Base-by-base conservation (phyloP, 192 early-diverging fungal species). In the Lunasporangiospora selenospora region DNA sequence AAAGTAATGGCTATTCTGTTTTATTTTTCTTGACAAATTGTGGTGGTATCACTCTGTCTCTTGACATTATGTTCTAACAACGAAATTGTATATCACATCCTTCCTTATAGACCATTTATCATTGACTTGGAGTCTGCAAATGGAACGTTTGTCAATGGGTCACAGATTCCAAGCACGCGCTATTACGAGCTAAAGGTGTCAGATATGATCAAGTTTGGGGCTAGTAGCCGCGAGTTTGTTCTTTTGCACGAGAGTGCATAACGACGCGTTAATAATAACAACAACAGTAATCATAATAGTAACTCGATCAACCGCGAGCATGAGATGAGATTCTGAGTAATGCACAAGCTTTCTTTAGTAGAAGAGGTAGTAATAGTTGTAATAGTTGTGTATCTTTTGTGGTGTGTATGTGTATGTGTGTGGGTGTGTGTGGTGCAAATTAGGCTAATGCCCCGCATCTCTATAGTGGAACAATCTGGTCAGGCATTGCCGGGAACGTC, bases 61-160 rank as follows among this genome's bases (percentile, higher is more conserved):
- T 13, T 36, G 27, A 19, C 33, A 38, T 31, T 18, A 38, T 31
- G 19, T n/a, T 1, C 24, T 21, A 27, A 37, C 19, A 30, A 40
- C 30, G 63, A 30, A 26, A 10, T 27, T 53, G 26, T n/a, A n/a
- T 42, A 19, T 30, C 27, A 58, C 12, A 15, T 33, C 0, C 23
- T 23, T 11, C 15, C 8, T 6, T 26, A 42, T 23, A 95, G 89
- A 51, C 94, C 94, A 18, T 99, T 95, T 57, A 77, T 99, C 27
- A 96, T 99, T 32, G 97, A 99, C 60, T 80, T 99, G 33, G 89
- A 90, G 38, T 93, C 95, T 30, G 87, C 93, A 11, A 99, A 99
- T 63, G 94, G 94, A 24, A 95, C 93, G 3, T 89, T 84, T 59
- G 80, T 99, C 12, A 99, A 99, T 80, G 89, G 89, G 3, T 79